Evolutionary conservation across 2,329 filamentous ascomycete genomes (phyloP).

Genomic region (Hypoxylon sp.): DNA sequence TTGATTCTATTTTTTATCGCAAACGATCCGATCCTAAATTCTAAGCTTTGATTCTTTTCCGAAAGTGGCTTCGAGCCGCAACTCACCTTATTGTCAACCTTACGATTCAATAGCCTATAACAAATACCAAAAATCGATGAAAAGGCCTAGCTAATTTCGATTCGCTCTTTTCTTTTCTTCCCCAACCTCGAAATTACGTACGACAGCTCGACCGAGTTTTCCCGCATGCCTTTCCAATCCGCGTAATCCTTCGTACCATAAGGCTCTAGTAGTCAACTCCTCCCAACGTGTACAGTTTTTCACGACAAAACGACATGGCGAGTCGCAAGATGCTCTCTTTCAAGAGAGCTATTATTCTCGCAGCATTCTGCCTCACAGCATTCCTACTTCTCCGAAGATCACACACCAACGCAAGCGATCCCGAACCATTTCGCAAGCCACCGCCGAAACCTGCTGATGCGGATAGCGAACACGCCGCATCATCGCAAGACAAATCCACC

Average conservation of each 20-base stretch:
- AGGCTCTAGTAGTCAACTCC: constrained; percentile 12
- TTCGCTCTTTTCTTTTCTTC: constrained; percentile 17
- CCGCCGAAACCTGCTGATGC: constrained; percentile 39
- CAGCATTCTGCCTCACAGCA: constrained; percentile 47
- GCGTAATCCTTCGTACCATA: constrained; percentile 6
- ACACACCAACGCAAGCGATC: constrained; percentile 42
- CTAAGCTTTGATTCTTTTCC: not conserved
- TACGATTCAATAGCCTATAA: constrained; percentile 8
- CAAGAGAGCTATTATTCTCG: constrained; percentile 46
- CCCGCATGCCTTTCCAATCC: constrained; percentile 24
- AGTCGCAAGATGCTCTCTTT: constrained; percentile 47
- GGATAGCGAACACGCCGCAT: constrained; percentile 23
- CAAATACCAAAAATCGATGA: constrained; percentile 9
- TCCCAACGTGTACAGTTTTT: not conserved
- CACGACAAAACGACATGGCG: constrained; percentile 9
- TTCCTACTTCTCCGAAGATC: constrained; percentile 48
- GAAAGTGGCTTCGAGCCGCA: constrained; percentile 29
- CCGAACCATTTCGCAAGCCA: constrained; percentile 39
- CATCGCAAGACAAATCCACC: constrained; percentile 35
- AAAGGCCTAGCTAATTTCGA: constrained; percentile 3
- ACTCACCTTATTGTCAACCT: constrained; percentile 7
- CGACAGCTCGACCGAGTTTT: constrained; percentile 18
- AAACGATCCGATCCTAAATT: not conserved
- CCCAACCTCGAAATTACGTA: constrained; percentile 1
- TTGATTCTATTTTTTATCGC: constrained; percentile 13